phyloP scores from a whole-genome alignment of 306 rosid genomes.

The Begonia fuchsioides region DNA sequence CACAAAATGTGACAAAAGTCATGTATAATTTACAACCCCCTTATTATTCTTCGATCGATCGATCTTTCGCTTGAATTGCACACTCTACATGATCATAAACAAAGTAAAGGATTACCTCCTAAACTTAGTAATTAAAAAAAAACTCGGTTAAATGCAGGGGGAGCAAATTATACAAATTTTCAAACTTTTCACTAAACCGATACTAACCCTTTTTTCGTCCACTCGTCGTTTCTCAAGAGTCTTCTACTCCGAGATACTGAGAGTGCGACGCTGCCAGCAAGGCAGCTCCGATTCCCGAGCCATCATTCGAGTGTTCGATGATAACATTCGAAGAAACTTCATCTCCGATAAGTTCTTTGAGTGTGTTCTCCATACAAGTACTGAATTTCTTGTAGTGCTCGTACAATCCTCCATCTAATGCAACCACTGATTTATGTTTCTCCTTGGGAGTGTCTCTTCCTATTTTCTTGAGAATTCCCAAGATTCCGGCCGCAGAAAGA shows the following conservation, averaged over 20 bases:
- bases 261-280: constrained; percentile 81
- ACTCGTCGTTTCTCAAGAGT: constrained; percentile 6
- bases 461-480: constrained; percentile 65
- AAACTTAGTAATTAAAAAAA: not conserved
- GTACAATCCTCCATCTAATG: constrained; percentile 78
- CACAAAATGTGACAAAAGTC: too few species aligned
- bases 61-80: not conserved
- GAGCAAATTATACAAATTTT: constrained; percentile 1
- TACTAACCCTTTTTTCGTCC: not conserved
- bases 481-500: constrained; percentile 75
- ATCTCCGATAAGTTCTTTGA: constrained; percentile 56
- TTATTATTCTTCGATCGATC: too few species aligned
- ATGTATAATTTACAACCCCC: too few species aligned
- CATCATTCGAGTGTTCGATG: constrained; percentile 58
- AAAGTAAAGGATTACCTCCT: not conserved
- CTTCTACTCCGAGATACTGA: constrained; percentile 31
- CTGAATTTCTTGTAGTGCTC: constrained; percentile 74
- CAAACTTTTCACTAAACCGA: not conserved
- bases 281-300: constrained; percentile 92
- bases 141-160: too few species aligned
- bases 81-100: not conserved
- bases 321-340: constrained; percentile 24
- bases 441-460: constrained; percentile 39
- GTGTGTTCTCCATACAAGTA: constrained; percentile 54
- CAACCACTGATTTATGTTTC: constrained; percentile 41